Conservation (phyloP, 345 rosid genomes). For the Moricandia moricandioides region DNA sequence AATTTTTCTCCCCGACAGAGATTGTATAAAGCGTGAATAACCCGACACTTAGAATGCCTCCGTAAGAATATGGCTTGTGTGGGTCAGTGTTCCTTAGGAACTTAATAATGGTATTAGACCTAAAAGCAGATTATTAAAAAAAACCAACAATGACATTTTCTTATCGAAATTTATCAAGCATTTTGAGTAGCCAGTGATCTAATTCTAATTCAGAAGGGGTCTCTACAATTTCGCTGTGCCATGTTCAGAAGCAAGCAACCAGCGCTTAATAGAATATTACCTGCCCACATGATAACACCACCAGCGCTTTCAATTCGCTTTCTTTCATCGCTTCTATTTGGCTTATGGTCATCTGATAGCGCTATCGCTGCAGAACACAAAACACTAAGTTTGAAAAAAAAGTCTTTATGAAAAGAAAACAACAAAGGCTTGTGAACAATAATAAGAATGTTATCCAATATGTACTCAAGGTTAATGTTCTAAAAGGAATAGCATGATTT, state of each 20-base stretch:
- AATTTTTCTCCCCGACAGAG: not conserved
- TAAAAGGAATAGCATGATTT: not conserved
- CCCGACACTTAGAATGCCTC: not conserved
- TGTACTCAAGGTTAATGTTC: not conserved
- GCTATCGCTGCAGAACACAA: conserved; percentile 66
- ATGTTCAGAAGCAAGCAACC: conserved; percentile 15
- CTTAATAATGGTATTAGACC: conserved; percentile 2
- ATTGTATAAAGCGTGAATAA: not conserved
- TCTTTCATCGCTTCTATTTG: conserved; percentile 96
- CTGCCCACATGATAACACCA: conserved; percentile 98
- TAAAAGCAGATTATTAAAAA: not conserved
- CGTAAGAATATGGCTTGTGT: not conserved
- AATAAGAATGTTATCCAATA: not conserved
- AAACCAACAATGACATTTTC: not conserved
- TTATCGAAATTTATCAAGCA: not conserved
- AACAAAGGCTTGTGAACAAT: not conserved
- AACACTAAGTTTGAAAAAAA: not conserved
- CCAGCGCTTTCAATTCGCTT: conserved; percentile 97
- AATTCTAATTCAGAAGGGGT: not conserved
- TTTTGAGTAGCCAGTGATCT: not conserved
- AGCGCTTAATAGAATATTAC: no score
- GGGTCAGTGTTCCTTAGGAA: not conserved
- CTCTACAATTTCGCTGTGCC: not conserved
- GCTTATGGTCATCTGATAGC: conserved; percentile 98
- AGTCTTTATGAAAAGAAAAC: not conserved